Percentiles rank a stretch among this genome's conserved stretches.
phyloP scores from a whole-genome alignment of 2,329 filamentous ascomycete species.

The Harringtonia aguacate region DNA sequence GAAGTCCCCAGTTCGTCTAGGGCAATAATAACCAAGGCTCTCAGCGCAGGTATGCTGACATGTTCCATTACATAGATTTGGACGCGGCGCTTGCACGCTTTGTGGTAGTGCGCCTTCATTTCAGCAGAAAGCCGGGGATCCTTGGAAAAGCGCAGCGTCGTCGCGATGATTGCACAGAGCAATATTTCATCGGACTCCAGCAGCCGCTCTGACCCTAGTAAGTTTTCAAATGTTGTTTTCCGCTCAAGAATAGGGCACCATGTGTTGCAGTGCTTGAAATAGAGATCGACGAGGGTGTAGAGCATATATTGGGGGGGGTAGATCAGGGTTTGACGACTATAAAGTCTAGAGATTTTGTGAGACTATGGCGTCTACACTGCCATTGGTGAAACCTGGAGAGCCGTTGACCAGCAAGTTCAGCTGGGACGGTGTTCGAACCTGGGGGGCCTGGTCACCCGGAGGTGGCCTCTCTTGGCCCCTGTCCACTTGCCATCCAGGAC shows the following conservation, averaged over 20 bases:
- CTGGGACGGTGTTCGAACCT: no score
- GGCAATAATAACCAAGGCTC: constrained; percentile 77
- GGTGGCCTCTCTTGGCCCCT: no score
- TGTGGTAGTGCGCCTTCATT: constrained; percentile 63
- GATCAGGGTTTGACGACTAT: constrained; percentile 50
- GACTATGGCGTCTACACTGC: constrained; percentile 6
- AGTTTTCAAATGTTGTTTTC: constrained; percentile 65
- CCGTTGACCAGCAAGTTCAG: no score
- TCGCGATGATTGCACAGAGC: constrained; percentile 79
- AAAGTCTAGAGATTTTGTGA: no score
- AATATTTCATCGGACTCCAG: constrained; percentile 75
- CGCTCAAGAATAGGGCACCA: constrained; percentile 86
- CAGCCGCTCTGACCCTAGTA: constrained; percentile 67
- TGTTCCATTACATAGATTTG: constrained; percentile 81
- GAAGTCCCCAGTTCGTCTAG: constrained; percentile 76
- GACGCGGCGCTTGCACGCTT: constrained; percentile 74
- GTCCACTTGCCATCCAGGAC: no score
- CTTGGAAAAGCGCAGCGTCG: constrained; percentile 71
- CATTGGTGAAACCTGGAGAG: no score
- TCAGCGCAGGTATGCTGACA: constrained; percentile 75
- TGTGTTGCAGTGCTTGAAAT: constrained; percentile 70
- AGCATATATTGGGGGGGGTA: constrained; percentile 66
- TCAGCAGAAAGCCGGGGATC: constrained; percentile 65
- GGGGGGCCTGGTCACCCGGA: no score
- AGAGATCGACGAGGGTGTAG: constrained; percentile 62